Conservation (phyloP, 1,139 yeast species). For the Magnusiomyces paraingens region DNA sequence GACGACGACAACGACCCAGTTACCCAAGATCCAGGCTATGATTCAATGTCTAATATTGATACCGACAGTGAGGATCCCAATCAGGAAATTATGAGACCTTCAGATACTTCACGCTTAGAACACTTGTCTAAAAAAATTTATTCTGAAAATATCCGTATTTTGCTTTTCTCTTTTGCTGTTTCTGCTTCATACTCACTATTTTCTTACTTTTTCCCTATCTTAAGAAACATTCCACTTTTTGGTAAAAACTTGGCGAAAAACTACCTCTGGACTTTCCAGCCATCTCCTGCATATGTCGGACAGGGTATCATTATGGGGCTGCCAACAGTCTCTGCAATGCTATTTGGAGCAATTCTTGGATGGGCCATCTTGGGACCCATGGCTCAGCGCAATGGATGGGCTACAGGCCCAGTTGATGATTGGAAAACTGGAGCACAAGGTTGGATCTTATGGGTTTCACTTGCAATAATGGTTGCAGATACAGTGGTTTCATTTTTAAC, state of each 20-base stretch:
- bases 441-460: slow-evolving; percentile 92
- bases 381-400: slow-evolving; percentile 69
- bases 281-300: slow-evolving; percentile 95
- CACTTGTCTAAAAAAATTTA: slow-evolving; percentile 34
- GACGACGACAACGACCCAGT: not conserved
- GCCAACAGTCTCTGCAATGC: slow-evolving; percentile 85
- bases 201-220: slow-evolving; percentile 65
- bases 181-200: slow-evolving; percentile 68
- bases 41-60: slow-evolving; percentile 4
- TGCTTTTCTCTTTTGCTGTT: slow-evolving; percentile 53
- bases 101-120: slow-evolving; percentile 15
- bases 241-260: slow-evolving; percentile 56
- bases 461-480: slow-evolving; percentile 91
- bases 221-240: slow-evolving; percentile 67
- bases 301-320: slow-evolving; percentile 98
- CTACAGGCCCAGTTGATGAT: slow-evolving; percentile 81
- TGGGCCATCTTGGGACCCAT: slow-evolving; percentile 89
- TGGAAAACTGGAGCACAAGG: slow-evolving; percentile 96
- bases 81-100: slow-evolving; percentile 10
- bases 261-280: slow-evolving; percentile 87
- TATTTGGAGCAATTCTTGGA: slow-evolving; percentile 81
- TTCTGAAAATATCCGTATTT: slow-evolving; percentile 49
- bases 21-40: slow-evolving; percentile 1
- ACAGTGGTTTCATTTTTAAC: slow-evolving; percentile 75
- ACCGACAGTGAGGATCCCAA: not conserved